Percentiles rank a stretch among this genome's conserved stretches.
Evolutionary conservation across 2,329 filamentous ascomycete species (phyloP).

Genomic region (Exophiala viscosa): DNA sequence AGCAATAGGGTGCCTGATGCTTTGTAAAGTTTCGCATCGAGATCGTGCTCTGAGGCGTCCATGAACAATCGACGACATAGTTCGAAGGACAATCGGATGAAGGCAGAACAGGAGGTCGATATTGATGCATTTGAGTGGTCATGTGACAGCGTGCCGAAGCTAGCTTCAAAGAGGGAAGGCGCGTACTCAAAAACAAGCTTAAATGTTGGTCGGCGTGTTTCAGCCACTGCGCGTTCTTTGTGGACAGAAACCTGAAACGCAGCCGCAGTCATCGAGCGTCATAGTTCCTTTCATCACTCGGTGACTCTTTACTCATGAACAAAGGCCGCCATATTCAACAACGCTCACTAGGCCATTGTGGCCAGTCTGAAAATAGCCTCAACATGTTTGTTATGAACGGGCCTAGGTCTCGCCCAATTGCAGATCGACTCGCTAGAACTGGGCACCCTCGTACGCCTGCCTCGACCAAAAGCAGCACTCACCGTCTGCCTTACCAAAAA

Average conservation of each 20-base stretch:
- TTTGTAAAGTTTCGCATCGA: slow-evolving; percentile 46
- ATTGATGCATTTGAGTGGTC: background rate
- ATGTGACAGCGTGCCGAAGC: background rate
- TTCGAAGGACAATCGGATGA: too few species aligned
- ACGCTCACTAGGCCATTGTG: background rate
- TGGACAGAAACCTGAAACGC: background rate
- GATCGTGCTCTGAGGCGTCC: slow-evolving; percentile 42
- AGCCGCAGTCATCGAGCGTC: background rate
- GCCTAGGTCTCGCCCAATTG: slow-evolving; percentile 4
- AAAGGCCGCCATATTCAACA: slow-evolving; percentile 1
- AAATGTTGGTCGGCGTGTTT: slow-evolving; percentile 1
- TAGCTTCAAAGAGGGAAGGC: background rate
- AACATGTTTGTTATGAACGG: slow-evolving; percentile 7
- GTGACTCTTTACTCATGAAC: background rate
- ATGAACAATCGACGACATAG: slow-evolving; percentile 28
- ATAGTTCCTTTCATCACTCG: background rate
- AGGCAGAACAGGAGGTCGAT: background rate
- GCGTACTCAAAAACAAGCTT: slow-evolving; percentile 1
- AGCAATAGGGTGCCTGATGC: slow-evolving; percentile 43
- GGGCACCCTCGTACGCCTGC: background rate
- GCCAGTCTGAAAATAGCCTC: background rate
- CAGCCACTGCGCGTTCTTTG: background rate
- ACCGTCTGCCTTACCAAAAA: background rate
- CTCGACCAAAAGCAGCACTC: background rate
- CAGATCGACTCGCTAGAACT: slow-evolving; percentile 1